These are phyloP conservation scores for Pseudonitzschia delicatissima DNA, from an alignment of 108 stramenopile species.

Conservation along the genomic window DNA sequence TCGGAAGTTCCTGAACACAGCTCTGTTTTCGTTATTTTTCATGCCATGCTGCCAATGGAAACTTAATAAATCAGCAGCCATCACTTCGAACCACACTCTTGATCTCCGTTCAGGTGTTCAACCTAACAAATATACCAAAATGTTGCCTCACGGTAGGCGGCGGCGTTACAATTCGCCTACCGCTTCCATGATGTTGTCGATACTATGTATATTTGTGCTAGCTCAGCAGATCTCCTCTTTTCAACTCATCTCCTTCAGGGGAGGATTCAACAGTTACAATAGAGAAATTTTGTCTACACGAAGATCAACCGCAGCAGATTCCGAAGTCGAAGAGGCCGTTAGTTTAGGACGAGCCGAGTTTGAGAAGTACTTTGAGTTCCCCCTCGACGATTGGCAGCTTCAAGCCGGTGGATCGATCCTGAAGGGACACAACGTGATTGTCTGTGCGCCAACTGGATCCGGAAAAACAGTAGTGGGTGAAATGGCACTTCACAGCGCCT, in stretches of 20 bases:
- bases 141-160: too few relatives aligned
- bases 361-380: conserved; percentile 48
- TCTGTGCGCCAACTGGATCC: conserved; percentile 89
- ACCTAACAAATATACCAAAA: too few relatives aligned
- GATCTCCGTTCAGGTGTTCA: too few relatives aligned
- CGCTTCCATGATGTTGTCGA: too few relatives aligned
- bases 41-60: not conserved
- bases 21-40: not conserved
- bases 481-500: conserved; percentile 82
- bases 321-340: conserved; percentile 9
- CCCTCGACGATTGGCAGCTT: conserved; percentile 62
- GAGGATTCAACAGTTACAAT: not conserved
- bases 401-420: conserved; percentile 56
- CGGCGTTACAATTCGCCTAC: too few relatives aligned
- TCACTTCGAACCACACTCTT: too few relatives aligned
- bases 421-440: conserved; percentile 80
- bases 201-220: not conserved
- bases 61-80: not conserved
- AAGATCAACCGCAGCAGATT: not conserved
- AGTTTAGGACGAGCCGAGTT: conserved; percentile 34
- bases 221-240: not conserved
- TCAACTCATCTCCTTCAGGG: not conserved
- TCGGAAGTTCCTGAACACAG: too few relatives aligned
- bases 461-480: conserved; percentile 85
- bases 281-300: not conserved